Evolutionary conservation across 768 basidiomycete species (phyloP).

Genomic region (Tephrocybe sp.): DNA sequence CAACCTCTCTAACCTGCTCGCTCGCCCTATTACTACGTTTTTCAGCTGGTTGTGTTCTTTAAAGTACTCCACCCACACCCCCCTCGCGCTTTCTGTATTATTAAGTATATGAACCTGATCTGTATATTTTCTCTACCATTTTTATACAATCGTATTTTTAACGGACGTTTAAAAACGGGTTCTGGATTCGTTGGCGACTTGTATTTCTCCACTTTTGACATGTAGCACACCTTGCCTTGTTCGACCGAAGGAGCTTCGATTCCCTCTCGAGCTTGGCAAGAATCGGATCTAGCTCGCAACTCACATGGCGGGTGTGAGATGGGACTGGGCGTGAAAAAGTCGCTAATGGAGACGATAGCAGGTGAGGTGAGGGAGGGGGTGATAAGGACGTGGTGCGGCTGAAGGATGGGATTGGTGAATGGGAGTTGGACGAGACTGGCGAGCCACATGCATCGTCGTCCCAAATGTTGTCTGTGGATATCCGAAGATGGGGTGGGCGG

Average conservation of each 20-base stretch:
- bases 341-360: slow-evolving; percentile 6
- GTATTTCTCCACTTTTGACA: too few species aligned
- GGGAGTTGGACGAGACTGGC: slow-evolving; percentile 17
- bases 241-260: slow-evolving; percentile 44
- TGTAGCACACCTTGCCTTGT: slow-evolving; percentile 41
- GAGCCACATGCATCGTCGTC: slow-evolving; percentile 14
- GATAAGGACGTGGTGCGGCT: slow-evolving; percentile 36
- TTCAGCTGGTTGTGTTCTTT: too few species aligned
- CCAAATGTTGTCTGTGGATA: slow-evolving; percentile 5
- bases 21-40: too few species aligned
- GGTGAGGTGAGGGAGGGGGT: slow-evolving; percentile 11
- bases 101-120: too few species aligned
- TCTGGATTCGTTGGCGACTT: too few species aligned
- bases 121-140: too few species aligned
- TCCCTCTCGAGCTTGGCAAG: slow-evolving; percentile 48
- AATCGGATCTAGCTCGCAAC: slow-evolving; percentile 38
- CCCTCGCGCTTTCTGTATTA: too few species aligned
- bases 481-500: slow-evolving; percentile 3
- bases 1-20: too few species aligned
- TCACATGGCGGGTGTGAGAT: slow-evolving; percentile 5
- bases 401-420: slow-evolving; percentile 32
- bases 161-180: too few species aligned
- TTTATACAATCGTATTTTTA: too few species aligned
- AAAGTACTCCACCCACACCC: too few species aligned
- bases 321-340: not conserved